These are phyloP conservation scores for Citrus medica DNA, from an alignment of 345 rosid genomes.

Conservation along the genomic window DNA sequence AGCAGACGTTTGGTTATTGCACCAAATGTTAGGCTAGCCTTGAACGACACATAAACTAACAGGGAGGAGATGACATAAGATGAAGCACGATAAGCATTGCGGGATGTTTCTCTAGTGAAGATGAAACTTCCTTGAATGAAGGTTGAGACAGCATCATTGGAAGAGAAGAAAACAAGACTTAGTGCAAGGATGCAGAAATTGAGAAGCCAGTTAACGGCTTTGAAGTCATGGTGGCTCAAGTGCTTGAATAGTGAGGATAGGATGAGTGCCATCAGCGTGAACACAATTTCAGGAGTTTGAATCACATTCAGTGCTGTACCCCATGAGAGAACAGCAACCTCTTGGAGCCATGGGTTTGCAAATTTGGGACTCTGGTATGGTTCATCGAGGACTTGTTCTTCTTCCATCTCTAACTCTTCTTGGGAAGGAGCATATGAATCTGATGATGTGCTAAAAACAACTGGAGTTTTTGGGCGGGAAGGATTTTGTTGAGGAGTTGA, in stretches of 20 bases:
- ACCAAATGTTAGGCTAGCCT: slow-evolving; percentile 49
- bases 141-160: slow-evolving; percentile 63
- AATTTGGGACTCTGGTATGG: slow-evolving; percentile 43
- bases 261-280: slow-evolving; percentile 57
- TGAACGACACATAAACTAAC: slow-evolving; percentile 52
- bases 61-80: slow-evolving; percentile 61
- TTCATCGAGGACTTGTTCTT: slow-evolving; percentile 35
- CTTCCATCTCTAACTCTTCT: slow-evolving; percentile 36
- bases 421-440: slow-evolving; percentile 29
- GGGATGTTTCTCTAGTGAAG: slow-evolving; percentile 63
- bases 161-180: slow-evolving; percentile 61
- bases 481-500: slow-evolving; percentile 27
- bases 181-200: slow-evolving; percentile 61
- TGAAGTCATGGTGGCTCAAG: slow-evolving; percentile 23
- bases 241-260: slow-evolving; percentile 50
- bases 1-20: slow-evolving; percentile 34
- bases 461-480: slow-evolving; percentile 29
- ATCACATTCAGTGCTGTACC: slow-evolving; percentile 42
- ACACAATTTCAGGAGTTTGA: slow-evolving; percentile 56
- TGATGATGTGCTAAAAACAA: slow-evolving; percentile 13
- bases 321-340: slow-evolving; percentile 47
- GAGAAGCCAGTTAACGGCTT: slow-evolving; percentile 41
- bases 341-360: slow-evolving; percentile 62
- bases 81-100: slow-evolving; percentile 63
- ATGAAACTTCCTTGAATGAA: slow-evolving; percentile 65